Evolutionary conservation across 2,329 filamentous ascomycete genomes (phyloP), one percentile per base, ranked within the genome.

Genomic region (Fusarium nisikadoi): DNA sequence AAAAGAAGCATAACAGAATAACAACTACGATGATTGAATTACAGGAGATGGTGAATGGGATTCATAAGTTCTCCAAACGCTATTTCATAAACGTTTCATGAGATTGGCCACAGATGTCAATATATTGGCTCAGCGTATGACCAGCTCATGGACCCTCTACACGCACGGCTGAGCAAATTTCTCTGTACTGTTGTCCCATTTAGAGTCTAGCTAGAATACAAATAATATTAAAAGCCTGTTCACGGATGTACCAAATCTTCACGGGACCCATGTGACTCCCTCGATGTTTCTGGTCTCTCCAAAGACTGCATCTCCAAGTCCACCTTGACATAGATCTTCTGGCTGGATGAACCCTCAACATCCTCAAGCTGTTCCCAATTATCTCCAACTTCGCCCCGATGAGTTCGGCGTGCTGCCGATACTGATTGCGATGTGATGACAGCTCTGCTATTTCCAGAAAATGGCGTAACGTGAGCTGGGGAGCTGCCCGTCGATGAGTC

Each of bases 301-400:
- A 68, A 4, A 5, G 38, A 50, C 0, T 45, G 65, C 65, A 68
- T 68, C 16, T 62, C 65, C 23, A 68, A 8, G 19, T 68, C 63
- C 2, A 68, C 65, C 23, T 50, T 67, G 5, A 68, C 55, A n/a
- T 62, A 54, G 8, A 68, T 68, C 17, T 62, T 62, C 19, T 41
- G 35, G 6, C 23, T 42, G 3, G 65, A 62, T 6, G 27, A 7
- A 2, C 27, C 42, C 5, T 49, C 54, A 6, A 52, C 31, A 7
- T 68, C 63, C 2, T 68, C 65, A 1, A 68, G 47, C 8, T 55
- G 55, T 8, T 56, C 62, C 65, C 65, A 68, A 4, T 68, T 50
- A 8, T 39, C 31, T 1, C 27, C 55, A 31, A 23, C 45, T 8
- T 52, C 29, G 9, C 39, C 41, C 16, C 36, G 31, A 3, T 57